Conservation (phyloP, 768 basidiomycete species). For the Leccinum uliginosum region DNA sequence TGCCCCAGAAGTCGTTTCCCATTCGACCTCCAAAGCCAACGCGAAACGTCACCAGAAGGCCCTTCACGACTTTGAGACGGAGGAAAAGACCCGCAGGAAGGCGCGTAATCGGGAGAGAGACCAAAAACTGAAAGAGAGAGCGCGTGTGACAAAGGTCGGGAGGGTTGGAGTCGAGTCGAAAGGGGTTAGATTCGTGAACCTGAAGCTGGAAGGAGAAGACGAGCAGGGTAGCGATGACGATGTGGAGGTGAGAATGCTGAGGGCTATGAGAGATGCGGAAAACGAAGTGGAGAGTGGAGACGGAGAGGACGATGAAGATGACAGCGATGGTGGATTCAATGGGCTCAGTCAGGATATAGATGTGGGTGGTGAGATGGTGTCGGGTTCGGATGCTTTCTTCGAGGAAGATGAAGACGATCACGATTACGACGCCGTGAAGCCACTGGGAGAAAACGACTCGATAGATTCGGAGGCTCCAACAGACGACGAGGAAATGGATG, state of each 20-base stretch:
- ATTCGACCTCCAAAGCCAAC: slow-evolving; percentile 42
- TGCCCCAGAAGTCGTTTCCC: slow-evolving; percentile 47
- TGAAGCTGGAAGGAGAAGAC: slow-evolving; percentile 10
- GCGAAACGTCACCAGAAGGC: slow-evolving; percentile 36
- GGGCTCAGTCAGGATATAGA: slow-evolving; percentile 2
- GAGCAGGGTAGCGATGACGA: slow-evolving; percentile 24
- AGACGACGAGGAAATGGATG: slow-evolving; percentile 20
- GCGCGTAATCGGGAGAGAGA: slow-evolving; percentile 46
- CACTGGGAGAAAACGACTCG: slow-evolving; percentile 4
- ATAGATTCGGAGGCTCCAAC: slow-evolving; percentile 12
- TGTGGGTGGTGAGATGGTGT: slow-evolving; percentile 4
- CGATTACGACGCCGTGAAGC: slow-evolving; percentile 10
- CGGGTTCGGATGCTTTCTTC: slow-evolving; percentile 13
- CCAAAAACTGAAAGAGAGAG: slow-evolving; percentile 45
- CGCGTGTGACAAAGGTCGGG: slow-evolving; percentile 22
- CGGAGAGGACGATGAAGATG: slow-evolving; percentile 16
- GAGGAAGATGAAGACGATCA: slow-evolving; percentile 15
- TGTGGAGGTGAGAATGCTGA: slow-evolving; percentile 24
- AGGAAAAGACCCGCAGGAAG: slow-evolving; percentile 39
- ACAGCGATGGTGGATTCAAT: slow-evolving; percentile 10
- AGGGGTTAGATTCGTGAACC: slow-evolving; percentile 10
- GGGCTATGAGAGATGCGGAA: slow-evolving; percentile 28
- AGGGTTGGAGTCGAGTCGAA: slow-evolving; percentile 13
- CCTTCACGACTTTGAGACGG: slow-evolving; percentile 33
- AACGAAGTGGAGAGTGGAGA: slow-evolving; percentile 15